Evolutionary conservation across 1,284 basidiomycete species (phyloP), one percentile per base, ranked within the genome.

Genomic region (Irpex lacteus): DNA sequence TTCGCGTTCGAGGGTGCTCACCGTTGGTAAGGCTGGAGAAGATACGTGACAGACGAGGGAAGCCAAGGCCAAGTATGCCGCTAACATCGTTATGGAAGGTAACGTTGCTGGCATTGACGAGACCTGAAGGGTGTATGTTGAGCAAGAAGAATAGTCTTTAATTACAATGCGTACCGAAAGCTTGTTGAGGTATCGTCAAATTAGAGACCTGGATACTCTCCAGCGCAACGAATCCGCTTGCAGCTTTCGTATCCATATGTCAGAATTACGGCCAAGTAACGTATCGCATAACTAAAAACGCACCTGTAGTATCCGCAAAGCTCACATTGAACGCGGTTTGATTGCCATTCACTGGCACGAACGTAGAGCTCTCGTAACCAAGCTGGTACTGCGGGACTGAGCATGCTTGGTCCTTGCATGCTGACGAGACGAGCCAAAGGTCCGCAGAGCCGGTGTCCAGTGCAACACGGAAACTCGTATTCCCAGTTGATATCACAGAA

Each of bases 371-470:
- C 60, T 80, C 71, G 71, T 89, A 92, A 6, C 73, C 72, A 65
- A 91, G 78, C 15, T 89, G 90, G 73, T 91, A 93, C 63, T 78
- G 79, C 15, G 91, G 91, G 15, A 87, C 76, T 53, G 77, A 77
- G 72, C 91, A 93, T 0, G 79, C 69, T 13, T 71, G 71, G 5
- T 84, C 80, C n/a, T 73, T 73, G 74, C 91, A 92, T 5, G 72
- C 79, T 3, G 89, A 86, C 26, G 90, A 89, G 56, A 85, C 71
- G 15, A 92, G 69, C 90, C 90, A 93, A 18, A 89, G 72, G 73
- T 91, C 89, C 9, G 90, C 82, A 3, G 91, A 92, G n/a, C 81
- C 91, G 0, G 91, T 92, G 73, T 92, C 90, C 50, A 92, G 75
- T 0, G 84, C 83, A n/a, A 88, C 83, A 15, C 89, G 86, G 68